These are phyloP conservation scores for Trametes punicea DNA, from an alignment of 768 basidiomycete species.

Conservation along the genomic window DNA sequence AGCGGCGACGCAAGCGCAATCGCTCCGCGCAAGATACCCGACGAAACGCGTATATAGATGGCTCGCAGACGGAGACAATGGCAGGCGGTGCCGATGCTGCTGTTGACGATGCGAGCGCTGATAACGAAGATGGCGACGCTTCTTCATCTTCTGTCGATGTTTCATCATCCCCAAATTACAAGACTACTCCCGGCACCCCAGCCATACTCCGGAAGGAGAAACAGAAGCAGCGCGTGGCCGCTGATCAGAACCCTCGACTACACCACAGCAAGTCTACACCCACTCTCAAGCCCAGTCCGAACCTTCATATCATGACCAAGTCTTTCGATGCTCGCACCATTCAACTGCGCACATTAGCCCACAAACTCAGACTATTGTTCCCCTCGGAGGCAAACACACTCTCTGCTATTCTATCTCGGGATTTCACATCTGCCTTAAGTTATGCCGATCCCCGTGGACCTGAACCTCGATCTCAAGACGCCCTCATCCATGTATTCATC, in stretches of 20 bases:
- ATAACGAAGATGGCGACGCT: conserved; percentile 24
- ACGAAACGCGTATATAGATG: conserved; percentile 5
- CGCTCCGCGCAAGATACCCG: conserved; percentile 22
- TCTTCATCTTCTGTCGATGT: conserved; percentile 28
- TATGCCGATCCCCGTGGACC: conserved; percentile 39
- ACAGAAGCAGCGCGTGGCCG: conserved; percentile 14
- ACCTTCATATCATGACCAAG: conserved; percentile 38
- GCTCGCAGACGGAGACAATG: conserved; percentile 12
- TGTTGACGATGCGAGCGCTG: conserved; percentile 18
- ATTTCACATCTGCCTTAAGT: conserved; percentile 22
- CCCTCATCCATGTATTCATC: conserved; percentile 44
- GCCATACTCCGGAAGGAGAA: conserved; percentile 22
- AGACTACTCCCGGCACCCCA: conserved; percentile 29
- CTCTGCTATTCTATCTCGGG: conserved; percentile 28
- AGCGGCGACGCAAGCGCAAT: conserved; percentile 32
- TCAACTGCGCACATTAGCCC: conserved; percentile 52
- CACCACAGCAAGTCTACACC: conserved; percentile 49
- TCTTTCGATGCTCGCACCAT: conserved; percentile 46
- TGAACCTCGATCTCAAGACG: conserved; percentile 29
- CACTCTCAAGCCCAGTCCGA: conserved; percentile 31
- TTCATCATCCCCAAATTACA: conserved; percentile 28
- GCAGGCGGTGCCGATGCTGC: conserved; percentile 16
- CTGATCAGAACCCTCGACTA: conserved; percentile 29
- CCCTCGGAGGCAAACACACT: conserved; percentile 44
- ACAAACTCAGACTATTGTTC: conserved; percentile 53